Evolutionary conservation across 352 stramenopile genomes (phyloP).

Genomic region (Plasmopara viticola): DNA sequence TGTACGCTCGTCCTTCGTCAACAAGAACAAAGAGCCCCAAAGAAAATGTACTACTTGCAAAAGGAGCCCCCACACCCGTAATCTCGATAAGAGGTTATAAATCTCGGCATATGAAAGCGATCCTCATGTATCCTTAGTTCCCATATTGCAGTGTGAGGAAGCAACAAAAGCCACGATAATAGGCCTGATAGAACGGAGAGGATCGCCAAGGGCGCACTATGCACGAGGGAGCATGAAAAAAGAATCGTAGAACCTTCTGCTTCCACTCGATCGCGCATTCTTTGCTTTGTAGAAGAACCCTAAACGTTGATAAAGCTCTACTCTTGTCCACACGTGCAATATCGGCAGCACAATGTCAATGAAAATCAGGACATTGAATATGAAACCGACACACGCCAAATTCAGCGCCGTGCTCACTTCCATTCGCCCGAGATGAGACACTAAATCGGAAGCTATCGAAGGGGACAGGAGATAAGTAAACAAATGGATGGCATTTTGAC

Average conservation of each 20-base stretch:
- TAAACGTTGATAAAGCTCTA: too few species aligned
- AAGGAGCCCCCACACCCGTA: slow-evolving; percentile 31
- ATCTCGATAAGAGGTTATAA: slow-evolving; percentile 34
- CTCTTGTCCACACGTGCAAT: slow-evolving; percentile 28
- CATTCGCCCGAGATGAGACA: slow-evolving; percentile 9
- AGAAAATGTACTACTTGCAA: slow-evolving; percentile 24
- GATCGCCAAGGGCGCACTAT: slow-evolving; percentile 30
- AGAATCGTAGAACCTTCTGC: slow-evolving; percentile 19
- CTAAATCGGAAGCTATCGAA: not conserved
- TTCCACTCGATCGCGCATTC: slow-evolving; percentile 8
- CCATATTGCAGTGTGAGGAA: slow-evolving; percentile 46
- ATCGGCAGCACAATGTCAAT: slow-evolving; percentile 26
- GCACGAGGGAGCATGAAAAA: slow-evolving; percentile 36
- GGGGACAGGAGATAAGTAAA: slow-evolving; percentile 11
- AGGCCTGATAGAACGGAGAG: slow-evolving; percentile 24
- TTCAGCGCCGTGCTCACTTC: slow-evolving; percentile 30
- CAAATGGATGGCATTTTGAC: slow-evolving; percentile 34
- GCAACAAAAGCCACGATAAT: slow-evolving; percentile 51
- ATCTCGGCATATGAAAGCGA: slow-evolving; percentile 26
- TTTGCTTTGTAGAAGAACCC: slow-evolving; percentile 17
- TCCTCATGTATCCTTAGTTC: slow-evolving; percentile 21
- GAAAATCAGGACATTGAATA: slow-evolving; percentile 42
- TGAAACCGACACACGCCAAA: slow-evolving; percentile 39
- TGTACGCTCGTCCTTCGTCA: slow-evolving; percentile 31
- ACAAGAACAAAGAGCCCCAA: slow-evolving; percentile 28